A percentile compares a stretch with the other conserved stretches of the same genome.
phyloP scores from a whole-genome alignment of 257 asterid genomes.

The Thymus mandschuricus region DNA sequence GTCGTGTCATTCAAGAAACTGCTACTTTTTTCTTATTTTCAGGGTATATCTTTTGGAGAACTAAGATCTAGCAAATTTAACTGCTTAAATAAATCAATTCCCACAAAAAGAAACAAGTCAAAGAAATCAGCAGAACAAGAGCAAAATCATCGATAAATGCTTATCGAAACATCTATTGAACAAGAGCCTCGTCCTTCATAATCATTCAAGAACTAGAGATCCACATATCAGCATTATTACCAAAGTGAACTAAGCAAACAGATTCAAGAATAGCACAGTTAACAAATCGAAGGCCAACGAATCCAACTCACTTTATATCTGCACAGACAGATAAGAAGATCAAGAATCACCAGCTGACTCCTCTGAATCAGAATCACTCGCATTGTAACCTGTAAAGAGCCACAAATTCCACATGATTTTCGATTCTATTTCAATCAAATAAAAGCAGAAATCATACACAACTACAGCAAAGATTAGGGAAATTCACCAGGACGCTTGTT shows the following conservation, averaged over 20 bases:
- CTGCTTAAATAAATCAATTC: not conserved
- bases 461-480: not conserved
- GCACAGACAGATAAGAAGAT: conserved; percentile 21
- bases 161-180: not conserved
- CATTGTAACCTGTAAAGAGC: conserved; percentile 60
- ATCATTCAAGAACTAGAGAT: not conserved
- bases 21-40: not conserved
- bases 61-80: not conserved
- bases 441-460: not conserved
- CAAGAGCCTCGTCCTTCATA: not conserved
- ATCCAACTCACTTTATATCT: conserved; percentile 37
- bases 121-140: conserved; percentile 9
- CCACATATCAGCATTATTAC: conserved; percentile 9
- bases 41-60: not conserved
- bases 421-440: not conserved
- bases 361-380: conserved; percentile 80
- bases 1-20: not conserved
- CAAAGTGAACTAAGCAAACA: conserved; percentile 4
- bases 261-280: not conserved
- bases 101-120: not conserved
- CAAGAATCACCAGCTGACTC: conserved; percentile 43
- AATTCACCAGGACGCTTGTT: conserved; percentile 73
- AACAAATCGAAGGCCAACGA: conserved; percentile 10
- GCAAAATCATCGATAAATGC: not conserved
- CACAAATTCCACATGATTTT: conserved; percentile 15